Percentiles rank a stretch among this genome's conserved stretches.
Evolutionary conservation across 2,329 filamentous ascomycete species (phyloP).

Genomic region (Aplosporella prunicola): DNA sequence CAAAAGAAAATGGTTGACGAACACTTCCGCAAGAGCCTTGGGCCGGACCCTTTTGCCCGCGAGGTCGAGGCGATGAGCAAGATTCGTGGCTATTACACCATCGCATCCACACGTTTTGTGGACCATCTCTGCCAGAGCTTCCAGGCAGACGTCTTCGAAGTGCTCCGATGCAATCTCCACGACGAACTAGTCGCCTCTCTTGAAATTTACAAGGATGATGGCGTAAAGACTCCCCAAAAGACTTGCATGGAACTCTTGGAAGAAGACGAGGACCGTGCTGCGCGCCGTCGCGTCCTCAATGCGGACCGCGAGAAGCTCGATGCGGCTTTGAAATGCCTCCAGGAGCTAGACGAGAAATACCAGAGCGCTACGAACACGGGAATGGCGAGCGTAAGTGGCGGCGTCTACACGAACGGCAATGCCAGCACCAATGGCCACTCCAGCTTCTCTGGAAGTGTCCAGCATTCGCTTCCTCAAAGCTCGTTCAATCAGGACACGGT

Average conservation of each 20-base stretch:
- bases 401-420: no score
- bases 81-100: slow-evolving; percentile 59
- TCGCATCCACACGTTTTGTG: slow-evolving; percentile 55
- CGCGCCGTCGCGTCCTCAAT: slow-evolving; percentile 17
- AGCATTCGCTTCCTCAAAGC: no score
- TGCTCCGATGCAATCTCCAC: slow-evolving; percentile 13
- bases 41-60: slow-evolving; percentile 46
- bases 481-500: no score
- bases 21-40: slow-evolving; percentile 31
- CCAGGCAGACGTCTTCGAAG: slow-evolving; percentile 26
- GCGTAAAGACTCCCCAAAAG: background rate
- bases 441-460: no score
- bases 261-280: slow-evolving; percentile 25
- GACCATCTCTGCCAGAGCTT: slow-evolving; percentile 41
- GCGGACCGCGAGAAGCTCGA: slow-evolving; percentile 21
- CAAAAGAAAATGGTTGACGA: slow-evolving; percentile 21
- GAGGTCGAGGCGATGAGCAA: slow-evolving; percentile 56
- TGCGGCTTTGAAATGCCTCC: slow-evolving; percentile 18
- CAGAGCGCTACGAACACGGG: no score
- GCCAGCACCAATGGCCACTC: no score
- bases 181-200: slow-evolving; percentile 18
- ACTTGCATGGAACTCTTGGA: slow-evolving; percentile 21
- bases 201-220: slow-evolving; percentile 12
- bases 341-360: slow-evolving; percentile 12
- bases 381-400: no score